Evolutionary conservation across 2,329 filamentous ascomycete genomes (phyloP).

Genomic region (Monosporascus sp.): DNA sequence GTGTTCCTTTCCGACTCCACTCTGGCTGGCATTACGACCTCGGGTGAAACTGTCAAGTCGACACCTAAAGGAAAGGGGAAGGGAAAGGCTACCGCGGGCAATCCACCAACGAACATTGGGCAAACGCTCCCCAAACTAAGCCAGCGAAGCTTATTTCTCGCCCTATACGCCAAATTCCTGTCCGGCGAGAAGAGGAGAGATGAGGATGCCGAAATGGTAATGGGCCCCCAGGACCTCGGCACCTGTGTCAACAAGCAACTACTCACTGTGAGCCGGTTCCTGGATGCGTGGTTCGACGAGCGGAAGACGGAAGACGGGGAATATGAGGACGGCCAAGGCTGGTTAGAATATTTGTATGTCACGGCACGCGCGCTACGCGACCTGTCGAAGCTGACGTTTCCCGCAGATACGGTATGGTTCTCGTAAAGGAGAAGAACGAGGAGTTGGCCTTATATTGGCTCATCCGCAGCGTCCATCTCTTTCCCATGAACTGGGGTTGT

Average conservation of each 20-base stretch:
- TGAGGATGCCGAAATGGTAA: slow-evolving; percentile 94
- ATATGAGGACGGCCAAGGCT: slow-evolving; percentile 70
- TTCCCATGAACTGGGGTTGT: slow-evolving; percentile 94
- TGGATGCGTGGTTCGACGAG: slow-evolving; percentile 77
- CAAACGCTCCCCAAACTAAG: slow-evolving; percentile 56
- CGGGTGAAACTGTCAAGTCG: slow-evolving; percentile 36
- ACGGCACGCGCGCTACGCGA: not conserved
- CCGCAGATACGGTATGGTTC: slow-evolving; percentile 73
- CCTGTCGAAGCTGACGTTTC: slow-evolving; percentile 8
- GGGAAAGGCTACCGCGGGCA: slow-evolving; percentile 46
- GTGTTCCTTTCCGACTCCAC: slow-evolving; percentile 81
- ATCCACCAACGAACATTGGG: slow-evolving; percentile 14
- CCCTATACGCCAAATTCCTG: slow-evolving; percentile 87
- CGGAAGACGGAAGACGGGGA: slow-evolving; percentile 54
- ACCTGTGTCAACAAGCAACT: slow-evolving; percentile 82
- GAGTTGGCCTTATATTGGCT: slow-evolving; percentile 79
- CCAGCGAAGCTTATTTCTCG: slow-evolving; percentile 87
- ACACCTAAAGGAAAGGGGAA: slow-evolving; percentile 51
- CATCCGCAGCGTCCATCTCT: slow-evolving; percentile 80
- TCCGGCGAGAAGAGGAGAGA: slow-evolving; percentile 94
- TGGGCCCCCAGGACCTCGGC: slow-evolving; percentile 86
- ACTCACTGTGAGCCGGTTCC: slow-evolving; percentile 64
- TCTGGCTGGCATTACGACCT: slow-evolving; percentile 58
- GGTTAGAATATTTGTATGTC: slow-evolving; percentile 76
- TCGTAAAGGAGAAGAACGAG: slow-evolving; percentile 88